A percentile compares a stretch with the other conserved stretches of the same genome.
These are phyloP conservation scores for Pythium grandisporangium DNA, from an alignment of 352 stramenopile species.

Conservation along the genomic window DNA sequence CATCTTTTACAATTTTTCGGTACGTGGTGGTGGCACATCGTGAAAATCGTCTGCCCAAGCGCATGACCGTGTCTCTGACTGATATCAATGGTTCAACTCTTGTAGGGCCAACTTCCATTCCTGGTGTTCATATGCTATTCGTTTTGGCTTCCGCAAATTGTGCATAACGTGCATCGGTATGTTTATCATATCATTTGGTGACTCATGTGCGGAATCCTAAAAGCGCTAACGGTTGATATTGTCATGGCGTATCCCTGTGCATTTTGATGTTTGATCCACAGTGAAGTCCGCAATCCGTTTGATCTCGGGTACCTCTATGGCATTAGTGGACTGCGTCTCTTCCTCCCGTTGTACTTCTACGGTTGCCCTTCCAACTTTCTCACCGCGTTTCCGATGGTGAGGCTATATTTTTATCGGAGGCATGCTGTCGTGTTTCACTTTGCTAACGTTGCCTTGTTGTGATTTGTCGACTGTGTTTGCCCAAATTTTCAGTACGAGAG, in stretches of 20 bases:
- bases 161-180: constrained; percentile 90
- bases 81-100: constrained; percentile 1
- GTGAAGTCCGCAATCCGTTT: constrained; percentile 91
- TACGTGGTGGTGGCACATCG: too few species aligned
- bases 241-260: background rate
- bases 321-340: constrained; percentile 89
- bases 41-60: too few species aligned
- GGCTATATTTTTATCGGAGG: too few species aligned
- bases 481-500: constrained; percentile 44
- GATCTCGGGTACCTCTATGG: constrained; percentile 92
- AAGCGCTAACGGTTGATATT: too few species aligned
- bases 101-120: constrained; percentile 75
- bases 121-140: constrained; percentile 94
- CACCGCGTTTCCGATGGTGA: constrained; percentile 71
- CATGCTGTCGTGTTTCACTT: too few species aligned
- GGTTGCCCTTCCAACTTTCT: constrained; percentile 92
- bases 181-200: constrained; percentile 1
- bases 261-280: constrained; percentile 7
- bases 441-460: background rate
- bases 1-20: constrained; percentile 89
- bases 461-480: background rate
- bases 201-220: too few species aligned
- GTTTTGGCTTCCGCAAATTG: constrained; percentile 98
- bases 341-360: constrained; percentile 96
- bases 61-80: background rate